A percentile compares a stretch with the other conserved stretches of the same genome.
Conservation (phyloP, 2,329 filamentous ascomycete species). For the Neofusicoccum laricinum region DNA sequence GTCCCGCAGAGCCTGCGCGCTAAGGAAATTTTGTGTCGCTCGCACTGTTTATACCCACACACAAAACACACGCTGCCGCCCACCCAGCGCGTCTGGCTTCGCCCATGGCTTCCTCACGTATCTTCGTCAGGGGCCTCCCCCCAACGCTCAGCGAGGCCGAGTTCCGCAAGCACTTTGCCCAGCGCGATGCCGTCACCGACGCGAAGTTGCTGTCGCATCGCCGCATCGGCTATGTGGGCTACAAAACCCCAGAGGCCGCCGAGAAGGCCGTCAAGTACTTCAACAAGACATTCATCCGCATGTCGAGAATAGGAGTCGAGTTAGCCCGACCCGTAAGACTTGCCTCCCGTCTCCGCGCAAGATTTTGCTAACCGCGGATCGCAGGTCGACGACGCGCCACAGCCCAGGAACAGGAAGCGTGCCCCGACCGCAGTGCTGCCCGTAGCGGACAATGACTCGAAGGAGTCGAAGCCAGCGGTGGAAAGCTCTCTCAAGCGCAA, state of each 20-base stretch:
- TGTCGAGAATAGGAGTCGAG: constrained; percentile 91
- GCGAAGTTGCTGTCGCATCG: constrained; percentile 86
- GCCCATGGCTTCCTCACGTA: constrained; percentile 70
- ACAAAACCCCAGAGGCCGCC: constrained; percentile 78
- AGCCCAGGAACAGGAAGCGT: constrained; percentile 8
- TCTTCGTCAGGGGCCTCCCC: constrained; percentile 71
- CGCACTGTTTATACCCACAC: constrained; percentile 12
- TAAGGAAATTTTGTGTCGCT: background rate
- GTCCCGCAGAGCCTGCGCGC: background rate
- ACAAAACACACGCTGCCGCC: background rate
- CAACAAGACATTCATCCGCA: constrained; percentile 90
- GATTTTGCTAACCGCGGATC: background rate
- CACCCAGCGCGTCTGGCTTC: background rate
- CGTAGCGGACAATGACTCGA: background rate
- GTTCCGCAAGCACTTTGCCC: constrained; percentile 84
- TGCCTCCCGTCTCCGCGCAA: background rate
- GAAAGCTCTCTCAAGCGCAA: constrained; percentile 62
- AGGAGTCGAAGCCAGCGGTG: constrained; percentile 21
- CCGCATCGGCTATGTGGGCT: constrained; percentile 93
- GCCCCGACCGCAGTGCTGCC: constrained; percentile 3
- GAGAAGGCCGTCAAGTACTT: constrained; percentile 87
- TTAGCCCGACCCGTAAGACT: constrained; percentile 72
- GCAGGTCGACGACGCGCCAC: constrained; percentile 14
- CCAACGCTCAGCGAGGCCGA: constrained; percentile 81
- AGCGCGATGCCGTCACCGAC: constrained; percentile 77